Base-by-base conservation (phyloP, 306 rosid genomes). In the Delonix regia region DNA sequence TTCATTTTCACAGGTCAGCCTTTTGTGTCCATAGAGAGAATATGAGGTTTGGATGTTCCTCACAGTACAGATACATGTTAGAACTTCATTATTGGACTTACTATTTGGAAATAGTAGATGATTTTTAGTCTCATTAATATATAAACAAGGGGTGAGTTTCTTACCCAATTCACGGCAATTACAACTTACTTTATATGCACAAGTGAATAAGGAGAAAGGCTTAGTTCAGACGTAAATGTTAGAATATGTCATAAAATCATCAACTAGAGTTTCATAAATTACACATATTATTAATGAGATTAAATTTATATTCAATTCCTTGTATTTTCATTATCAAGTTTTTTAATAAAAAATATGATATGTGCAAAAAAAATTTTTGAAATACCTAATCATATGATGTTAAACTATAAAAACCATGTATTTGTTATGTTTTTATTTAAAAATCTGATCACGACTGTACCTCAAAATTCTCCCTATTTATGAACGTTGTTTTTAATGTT, bases 1-100 rank as follows among this genome's bases (percentile, higher is more conserved):
- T 73, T 80, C 68, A 80, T 28, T 76, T 65, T 65, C 80, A 38
- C 74, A 15, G n/a, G 52, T 48, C 10, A 55, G 36, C 59, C 34
- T n/a, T 60, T n/a, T 39, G 2, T 4, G 18, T 21, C 13, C 0
- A 9, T 18, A 15, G 7, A 48, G 25, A 38, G 45, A 51, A 75
- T n/a, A 14, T 44, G 7, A 67, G 44, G 27, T 53, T 52, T 25
- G 52, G 42, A 42, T 62, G 66, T 49, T 76, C 53, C 53, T 21
- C 73, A 49, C 44, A 25, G 27, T 39, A 45, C 45, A 34, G 5
- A 76, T 25, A 53, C 25, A 70, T 33, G 33, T 55, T 21, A 10
- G 61, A 52, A 9, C 25, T 7, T 52, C n/a, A n/a, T n/a, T n/a
- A n/a, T n/a, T n/a, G n/a, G n/a, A n/a, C n/a, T n/a, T n/a, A n/a